Conservation (phyloP, 2,329 filamentous ascomycete species). For the Ambrosiella beaveri region DNA sequence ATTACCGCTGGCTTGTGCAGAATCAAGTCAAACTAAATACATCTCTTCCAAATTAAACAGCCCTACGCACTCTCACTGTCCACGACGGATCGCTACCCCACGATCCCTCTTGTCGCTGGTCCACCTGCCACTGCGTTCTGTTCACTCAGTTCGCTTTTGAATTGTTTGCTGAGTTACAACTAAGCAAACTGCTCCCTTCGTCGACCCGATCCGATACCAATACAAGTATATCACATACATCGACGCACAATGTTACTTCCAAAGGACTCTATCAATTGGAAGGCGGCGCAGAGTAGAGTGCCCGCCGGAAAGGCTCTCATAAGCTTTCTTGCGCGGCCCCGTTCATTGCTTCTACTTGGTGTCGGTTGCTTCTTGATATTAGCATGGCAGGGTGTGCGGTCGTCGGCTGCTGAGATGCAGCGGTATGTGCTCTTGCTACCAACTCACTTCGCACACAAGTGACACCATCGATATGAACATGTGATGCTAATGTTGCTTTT, state of each 20-base stretch:
- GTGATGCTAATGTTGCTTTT: constrained; percentile 1
- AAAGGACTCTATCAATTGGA: constrained; percentile 84
- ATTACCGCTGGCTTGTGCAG: background rate
- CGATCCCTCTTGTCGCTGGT: background rate
- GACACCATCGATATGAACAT: background rate
- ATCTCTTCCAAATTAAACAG: background rate
- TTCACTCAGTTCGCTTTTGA: background rate
- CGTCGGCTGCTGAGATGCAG: constrained; percentile 73
- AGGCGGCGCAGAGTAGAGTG: constrained; percentile 63
- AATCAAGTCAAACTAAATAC: background rate
- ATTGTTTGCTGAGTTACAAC: no score
- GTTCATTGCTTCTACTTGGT: constrained; percentile 58
- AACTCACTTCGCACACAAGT: constrained; percentile 14
- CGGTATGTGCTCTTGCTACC: constrained; percentile 39
- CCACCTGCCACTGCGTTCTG: background rate
- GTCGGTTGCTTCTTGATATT: constrained; percentile 55
- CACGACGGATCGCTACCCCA: background rate
- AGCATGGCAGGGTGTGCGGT: constrained; percentile 74
- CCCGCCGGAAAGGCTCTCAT: constrained; percentile 59
- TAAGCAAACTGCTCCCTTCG: background rate
- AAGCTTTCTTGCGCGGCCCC: constrained; percentile 55
- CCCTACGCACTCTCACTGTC: background rate
- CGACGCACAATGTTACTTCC: constrained; percentile 64
- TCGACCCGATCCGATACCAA: background rate
- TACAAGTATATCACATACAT: background rate